Conservation (phyloP, 768 basidiomycete genomes). For the Tricholoma saponaceum region DNA sequence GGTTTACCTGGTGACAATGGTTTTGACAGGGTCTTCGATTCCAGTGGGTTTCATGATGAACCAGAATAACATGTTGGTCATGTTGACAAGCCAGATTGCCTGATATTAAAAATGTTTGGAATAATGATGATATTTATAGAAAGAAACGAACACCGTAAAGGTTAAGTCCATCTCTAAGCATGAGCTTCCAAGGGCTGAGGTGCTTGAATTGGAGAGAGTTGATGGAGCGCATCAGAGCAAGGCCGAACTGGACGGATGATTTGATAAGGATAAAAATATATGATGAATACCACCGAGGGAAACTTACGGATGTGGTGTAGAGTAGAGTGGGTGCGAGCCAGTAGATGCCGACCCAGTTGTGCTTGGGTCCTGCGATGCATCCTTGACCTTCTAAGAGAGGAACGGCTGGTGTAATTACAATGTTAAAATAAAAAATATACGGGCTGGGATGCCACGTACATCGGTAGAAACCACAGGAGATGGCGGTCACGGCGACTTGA, state of each 20-base stretch:
- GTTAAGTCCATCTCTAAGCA: conserved; percentile 87
- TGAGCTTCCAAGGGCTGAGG: conserved; percentile 73
- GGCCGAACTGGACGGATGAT: conserved; percentile 38
- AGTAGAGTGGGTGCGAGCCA: conserved; percentile 77
- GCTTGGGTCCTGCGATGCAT: conserved; percentile 80
- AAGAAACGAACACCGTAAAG: conserved; percentile 61
- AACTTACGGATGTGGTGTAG: conserved; percentile 61
- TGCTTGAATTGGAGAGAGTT: conserved; percentile 54
- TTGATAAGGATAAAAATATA: background rate
- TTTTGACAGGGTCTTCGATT: conserved; percentile 63
- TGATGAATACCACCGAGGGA: conserved; percentile 5
- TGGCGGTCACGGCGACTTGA: conserved; percentile 69
- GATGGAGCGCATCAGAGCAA: conserved; percentile 59
- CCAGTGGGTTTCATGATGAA: conserved; percentile 73
- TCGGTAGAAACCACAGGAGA: conserved; percentile 76
- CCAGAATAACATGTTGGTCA: conserved; percentile 84
- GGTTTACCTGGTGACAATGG: conserved; percentile 64
- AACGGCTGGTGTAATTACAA: conserved; percentile 41
- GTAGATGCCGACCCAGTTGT: conserved; percentile 83
- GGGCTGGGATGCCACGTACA: conserved; percentile 38
- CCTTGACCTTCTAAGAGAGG: conserved; percentile 73
- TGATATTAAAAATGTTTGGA: conserved; percentile 16
- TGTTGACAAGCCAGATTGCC: conserved; percentile 77
- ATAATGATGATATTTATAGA: background rate
- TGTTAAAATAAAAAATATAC: conserved; percentile 2